Percentiles rank a stretch among this genome's conserved stretches.
Conservation (phyloP, 768 basidiomycete genomes). For the Tricholoma flavovirens region DNA sequence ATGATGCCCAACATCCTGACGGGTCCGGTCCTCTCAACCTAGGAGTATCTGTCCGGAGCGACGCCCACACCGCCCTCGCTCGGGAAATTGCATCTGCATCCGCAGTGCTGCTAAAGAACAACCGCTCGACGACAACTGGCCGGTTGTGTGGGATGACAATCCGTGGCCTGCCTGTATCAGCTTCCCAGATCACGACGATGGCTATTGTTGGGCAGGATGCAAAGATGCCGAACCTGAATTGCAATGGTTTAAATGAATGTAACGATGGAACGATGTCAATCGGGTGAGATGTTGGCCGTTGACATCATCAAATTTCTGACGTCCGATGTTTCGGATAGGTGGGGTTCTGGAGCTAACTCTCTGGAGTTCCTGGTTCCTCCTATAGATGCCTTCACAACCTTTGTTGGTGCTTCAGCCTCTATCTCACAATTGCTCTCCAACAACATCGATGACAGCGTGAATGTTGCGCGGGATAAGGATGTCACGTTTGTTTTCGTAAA, state of each 20-base stretch:
- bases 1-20: slow-evolving; percentile 40
- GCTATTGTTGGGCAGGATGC: slow-evolving; percentile 60
- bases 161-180: slow-evolving; percentile 40
- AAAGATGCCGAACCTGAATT: slow-evolving; percentile 41
- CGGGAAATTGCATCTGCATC: slow-evolving; percentile 62
- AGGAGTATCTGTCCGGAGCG: slow-evolving; percentile 36
- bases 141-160: slow-evolving; percentile 26
- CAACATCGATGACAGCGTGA: slow-evolving; percentile 30
- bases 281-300: slow-evolving; percentile 37
- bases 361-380: slow-evolving; percentile 42
- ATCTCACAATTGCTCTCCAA: slow-evolving; percentile 41
- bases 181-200: slow-evolving; percentile 45
- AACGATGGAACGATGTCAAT: slow-evolving; percentile 56
- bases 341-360: slow-evolving; percentile 47
- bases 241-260: slow-evolving; percentile 45
- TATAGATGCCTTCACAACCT: slow-evolving; percentile 38
- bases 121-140: slow-evolving; percentile 32
- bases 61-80: slow-evolving; percentile 43
- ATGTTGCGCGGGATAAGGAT: slow-evolving; percentile 43
- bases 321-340: slow-evolving; percentile 21
- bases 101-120: slow-evolving; percentile 66
- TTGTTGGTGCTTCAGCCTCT: slow-evolving; percentile 31
- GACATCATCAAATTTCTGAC: slow-evolving; percentile 22
- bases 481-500: slow-evolving; percentile 59
- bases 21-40: slow-evolving; percentile 41